Evolutionary conservation across 257 asterid genomes (phyloP).

Genomic region (Plectranthus barbatus): DNA sequence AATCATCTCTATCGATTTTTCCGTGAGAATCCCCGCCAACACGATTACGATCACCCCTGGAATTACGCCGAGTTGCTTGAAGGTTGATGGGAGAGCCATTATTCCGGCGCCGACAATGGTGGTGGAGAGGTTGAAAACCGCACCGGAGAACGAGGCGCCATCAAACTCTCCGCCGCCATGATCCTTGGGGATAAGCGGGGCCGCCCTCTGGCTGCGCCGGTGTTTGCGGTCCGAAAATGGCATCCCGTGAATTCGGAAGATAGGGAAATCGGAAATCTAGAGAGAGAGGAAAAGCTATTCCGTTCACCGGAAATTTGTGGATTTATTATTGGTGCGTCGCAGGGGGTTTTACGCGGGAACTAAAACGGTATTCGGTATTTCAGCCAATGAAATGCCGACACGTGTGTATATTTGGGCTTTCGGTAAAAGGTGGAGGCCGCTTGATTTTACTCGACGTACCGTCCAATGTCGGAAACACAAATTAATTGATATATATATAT

Average conservation of each 20-base stretch:
- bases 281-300: conserved; percentile 1
- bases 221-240: conserved; percentile 46
- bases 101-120: conserved; percentile 87
- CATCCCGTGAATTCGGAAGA: conserved; percentile 20
- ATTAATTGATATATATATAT: too few species aligned
- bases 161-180: conserved; percentile 30
- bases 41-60: conserved; percentile 61
- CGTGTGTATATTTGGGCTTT: background rate
- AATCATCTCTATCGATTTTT: conserved; percentile 66
- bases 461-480: background rate
- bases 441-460: too few species aligned
- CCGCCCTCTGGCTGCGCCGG: conserved; percentile 61
- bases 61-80: conserved; percentile 63
- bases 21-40: conserved; percentile 61
- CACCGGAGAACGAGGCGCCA: conserved; percentile 69
- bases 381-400: conserved; percentile 4
- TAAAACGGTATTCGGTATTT: background rate
- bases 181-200: conserved; percentile 53
- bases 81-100: conserved; percentile 85
- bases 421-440: background rate
- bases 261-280: conserved; percentile 8
- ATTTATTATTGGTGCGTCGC: conserved; percentile 16
- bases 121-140: conserved; percentile 78
- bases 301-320: background rate
- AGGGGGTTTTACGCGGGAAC: conserved; percentile 28